Conservation (phyloP, 345 rosid species). For the Boechera retrofracta region DNA sequence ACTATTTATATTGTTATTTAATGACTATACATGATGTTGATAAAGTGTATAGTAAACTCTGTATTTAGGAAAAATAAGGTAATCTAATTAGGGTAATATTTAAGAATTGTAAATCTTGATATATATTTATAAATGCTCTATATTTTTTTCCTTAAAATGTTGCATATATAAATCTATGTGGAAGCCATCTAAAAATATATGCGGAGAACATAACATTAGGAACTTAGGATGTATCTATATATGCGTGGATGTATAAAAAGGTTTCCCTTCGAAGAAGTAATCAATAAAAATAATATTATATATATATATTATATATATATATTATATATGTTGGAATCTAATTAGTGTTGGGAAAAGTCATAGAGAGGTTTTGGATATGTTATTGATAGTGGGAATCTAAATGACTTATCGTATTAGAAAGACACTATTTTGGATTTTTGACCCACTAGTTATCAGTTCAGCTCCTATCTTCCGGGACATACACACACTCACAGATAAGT, state of each 20-base stretch:
- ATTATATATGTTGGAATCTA: conserved; percentile 1
- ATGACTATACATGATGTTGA: not conserved
- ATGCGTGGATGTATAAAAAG: conserved; percentile 17
- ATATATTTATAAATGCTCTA: not conserved
- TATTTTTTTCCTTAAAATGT: not conserved
- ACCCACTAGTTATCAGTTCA: conserved; percentile 27
- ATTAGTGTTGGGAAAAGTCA: conserved; percentile 23
- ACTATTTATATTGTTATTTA: not conserved
- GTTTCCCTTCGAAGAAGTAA: not conserved
- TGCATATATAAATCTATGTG: not conserved
- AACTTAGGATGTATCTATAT: conserved; percentile 5
- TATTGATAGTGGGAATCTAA: conserved; percentile 32
- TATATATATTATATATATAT: no score
- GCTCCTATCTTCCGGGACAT: conserved; percentile 24
- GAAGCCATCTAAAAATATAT: conserved; percentile 26
- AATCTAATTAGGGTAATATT: conserved; percentile 24
- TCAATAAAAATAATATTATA: conserved; percentile 9
- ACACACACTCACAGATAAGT: conserved; percentile 5
- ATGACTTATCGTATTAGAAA: conserved; percentile 29
- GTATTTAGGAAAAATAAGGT: conserved; percentile 25
- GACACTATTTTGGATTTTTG: conserved; percentile 33
- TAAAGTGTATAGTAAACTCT: conserved; percentile 28
- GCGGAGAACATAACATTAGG: conserved; percentile 6
- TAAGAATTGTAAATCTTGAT: not conserved
- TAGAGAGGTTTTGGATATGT: conserved; percentile 9